These are phyloP conservation scores for Penicillium sp. DNA, from an alignment of 2,329 filamentous ascomycete genomes.

Conservation along the genomic window DNA sequence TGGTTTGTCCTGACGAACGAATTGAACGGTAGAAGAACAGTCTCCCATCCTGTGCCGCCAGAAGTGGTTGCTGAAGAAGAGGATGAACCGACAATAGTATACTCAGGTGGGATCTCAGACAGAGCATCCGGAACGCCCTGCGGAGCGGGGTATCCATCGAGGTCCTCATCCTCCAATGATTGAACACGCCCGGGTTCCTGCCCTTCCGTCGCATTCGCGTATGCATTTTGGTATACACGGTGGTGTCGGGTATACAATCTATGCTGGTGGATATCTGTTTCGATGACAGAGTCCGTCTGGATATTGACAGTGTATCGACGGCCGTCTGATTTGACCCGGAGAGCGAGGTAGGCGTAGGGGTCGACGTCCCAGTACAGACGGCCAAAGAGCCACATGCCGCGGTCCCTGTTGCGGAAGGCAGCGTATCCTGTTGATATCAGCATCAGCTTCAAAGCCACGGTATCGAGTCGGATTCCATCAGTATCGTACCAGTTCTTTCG, in stretches of 20 bases:
- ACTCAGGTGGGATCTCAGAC: conserved; percentile 38
- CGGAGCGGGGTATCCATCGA: neutral
- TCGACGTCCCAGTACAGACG: conserved; percentile 85
- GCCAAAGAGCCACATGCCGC: conserved; percentile 77
- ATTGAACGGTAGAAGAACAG: conserved; percentile 82
- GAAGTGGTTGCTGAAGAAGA: conserved; percentile 49
- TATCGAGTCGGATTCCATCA: neutral
- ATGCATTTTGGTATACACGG: conserved; percentile 24
- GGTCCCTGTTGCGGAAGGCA: conserved; percentile 81
- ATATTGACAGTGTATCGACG: conserved; percentile 92
- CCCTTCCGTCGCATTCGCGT: conserved; percentile 14
- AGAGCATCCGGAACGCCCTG: conserved; percentile 32
- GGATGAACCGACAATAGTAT: conserved; percentile 34
- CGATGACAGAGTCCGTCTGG: conserved; percentile 89
- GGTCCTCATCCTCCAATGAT: neutral
- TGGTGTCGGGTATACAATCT: conserved; percentile 61
- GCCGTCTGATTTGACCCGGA: conserved; percentile 87
- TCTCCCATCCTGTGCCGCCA: conserved; percentile 86
- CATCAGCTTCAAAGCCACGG: neutral
- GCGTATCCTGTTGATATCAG: conserved; percentile 68
- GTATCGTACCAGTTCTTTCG: conserved; percentile 38
- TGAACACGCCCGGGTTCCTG: neutral
- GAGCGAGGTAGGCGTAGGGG: conserved; percentile 78
- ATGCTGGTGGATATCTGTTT: conserved; percentile 95
- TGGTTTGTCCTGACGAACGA: conserved; percentile 95